Evolutionary conservation across 2,329 filamentous ascomycete species (phyloP), one percentile per base, ranked within the genome.

Genomic region (Pseudogymnoascus sp.): DNA sequence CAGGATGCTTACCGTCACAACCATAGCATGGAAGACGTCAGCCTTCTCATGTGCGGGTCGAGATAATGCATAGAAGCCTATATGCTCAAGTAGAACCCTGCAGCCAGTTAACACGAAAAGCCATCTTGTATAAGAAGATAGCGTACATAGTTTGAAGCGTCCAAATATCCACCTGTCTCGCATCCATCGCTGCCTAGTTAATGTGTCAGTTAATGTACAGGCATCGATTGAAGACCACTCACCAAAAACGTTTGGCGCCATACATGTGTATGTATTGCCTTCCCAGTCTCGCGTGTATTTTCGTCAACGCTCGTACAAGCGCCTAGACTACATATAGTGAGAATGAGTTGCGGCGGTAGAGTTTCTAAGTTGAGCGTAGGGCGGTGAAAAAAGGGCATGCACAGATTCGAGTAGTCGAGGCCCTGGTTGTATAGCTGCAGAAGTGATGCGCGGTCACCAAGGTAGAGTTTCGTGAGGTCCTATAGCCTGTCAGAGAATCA

Each of bases 1-100:
- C n/a, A 18, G 8, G 18, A 33, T 55, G 25, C 65, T 18, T 65
- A 68, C 65, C 31, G 67, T 68, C 9, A 68, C 65, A 52, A 68
- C 65, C 33, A 68, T 65, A 25, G 64, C 64, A 37, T 68, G 67
- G 12, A 67, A 63, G 13, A 68, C 65, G 33, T 67, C 66, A 10
- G 67, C 65, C 65, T 67, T 68, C 45, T 67, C 67, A 63, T 68
- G 67, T 33, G 67, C 65, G 15, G 63, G 62, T 10, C 67, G 65
- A 59, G 61, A 59, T 62, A 68, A 64, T 13, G 63, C 61, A 58
- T 68, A 68, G 7, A 64, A 65, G 15, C 67, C 65, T 25, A 68
- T 66, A 61, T 68, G 67, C 21, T 68, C 65, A 21, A 68, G 58
- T 13, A 68, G 18, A 35, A 68, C 60, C 29, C 66, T 68, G n/a